A percentile compares a stretch with the other conserved stretches of the same genome.
Evolutionary conservation across 164 flowering plant genomes (phyloP).

Genomic region (Nymphaea thermarum): DNA sequence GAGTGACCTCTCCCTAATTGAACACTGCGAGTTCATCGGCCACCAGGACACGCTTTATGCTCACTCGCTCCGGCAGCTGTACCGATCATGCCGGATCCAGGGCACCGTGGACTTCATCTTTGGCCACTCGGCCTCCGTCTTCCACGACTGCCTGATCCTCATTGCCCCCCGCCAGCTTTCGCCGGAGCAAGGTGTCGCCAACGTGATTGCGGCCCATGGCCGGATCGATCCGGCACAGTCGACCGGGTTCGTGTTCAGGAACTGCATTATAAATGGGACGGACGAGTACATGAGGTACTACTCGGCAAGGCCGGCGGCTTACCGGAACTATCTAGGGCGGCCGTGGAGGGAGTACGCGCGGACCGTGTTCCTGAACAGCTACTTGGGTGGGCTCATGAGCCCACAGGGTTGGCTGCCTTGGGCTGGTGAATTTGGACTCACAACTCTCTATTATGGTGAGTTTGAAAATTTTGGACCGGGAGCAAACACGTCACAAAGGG

Average conservation of each 20-base stretch:
- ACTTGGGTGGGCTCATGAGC: slow-evolving; percentile 29
- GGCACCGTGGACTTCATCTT: slow-evolving; percentile 88
- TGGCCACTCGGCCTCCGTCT: slow-evolving; percentile 63
- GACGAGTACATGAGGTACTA: slow-evolving; percentile 51
- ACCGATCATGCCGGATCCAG: slow-evolving; percentile 50
- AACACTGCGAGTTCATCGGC: slow-evolving; percentile 65
- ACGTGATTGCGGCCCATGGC: slow-evolving; percentile 72
- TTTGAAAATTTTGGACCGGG: slow-evolving; percentile 52
- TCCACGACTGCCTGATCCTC: slow-evolving; percentile 47
- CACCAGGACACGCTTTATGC: slow-evolving; percentile 82
- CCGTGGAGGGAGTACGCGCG: slow-evolving; percentile 92
- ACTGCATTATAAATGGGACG: slow-evolving; percentile 62
- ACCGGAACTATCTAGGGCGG: slow-evolving; percentile 65
- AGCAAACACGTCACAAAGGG: slow-evolving; percentile 30
- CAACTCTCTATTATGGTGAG: slow-evolving; percentile 76
- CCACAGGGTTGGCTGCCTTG: slow-evolving; percentile 81
- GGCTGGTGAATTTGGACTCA: slow-evolving; percentile 51
- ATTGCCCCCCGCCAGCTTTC: slow-evolving; percentile 42
- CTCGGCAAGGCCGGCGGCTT: slow-evolving; percentile 34
- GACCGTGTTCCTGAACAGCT: slow-evolving; percentile 50
- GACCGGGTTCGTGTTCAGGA: slow-evolving; percentile 68
- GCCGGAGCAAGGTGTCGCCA: slow-evolving; percentile 56
- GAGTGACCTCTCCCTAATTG: slow-evolving; percentile 51
- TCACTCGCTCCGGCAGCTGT: slow-evolving; percentile 60
- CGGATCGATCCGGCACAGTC: slow-evolving; percentile 70